Evolutionary conservation across 2,329 filamentous ascomycete genomes (phyloP), one percentile per base, ranked within the genome.

Genomic region (Ustulina deusta): DNA sequence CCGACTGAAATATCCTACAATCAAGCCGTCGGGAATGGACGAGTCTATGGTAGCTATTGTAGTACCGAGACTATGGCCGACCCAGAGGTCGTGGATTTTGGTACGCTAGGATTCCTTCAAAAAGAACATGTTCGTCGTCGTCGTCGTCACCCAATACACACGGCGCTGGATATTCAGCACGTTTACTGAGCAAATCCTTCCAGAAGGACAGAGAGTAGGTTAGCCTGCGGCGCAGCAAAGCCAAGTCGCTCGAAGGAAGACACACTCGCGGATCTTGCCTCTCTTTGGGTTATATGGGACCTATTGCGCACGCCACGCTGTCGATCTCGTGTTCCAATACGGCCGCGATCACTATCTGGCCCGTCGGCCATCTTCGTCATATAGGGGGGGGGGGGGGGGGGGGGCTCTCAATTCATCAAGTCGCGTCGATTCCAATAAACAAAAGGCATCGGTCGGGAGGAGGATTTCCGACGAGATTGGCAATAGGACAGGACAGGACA

Each of bases 171-270:
- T 27, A 40, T 32, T 42, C 38, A 17, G 55, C 4, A 44, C 22
- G 17, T 17, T 40, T 42, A 15, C n/a, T n/a, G n/a, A n/a, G 27
- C 22, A 63, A n/a, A 54, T 59, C 54, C 52, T 58, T 55, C 48
- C 36, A 54, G 40, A 63, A 32, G 13, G 34, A 49, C 25, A 27
- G 5, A 49, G 40, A 36, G 38, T 54, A 44, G 15, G 51, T 34
- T 68, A 63, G 65, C n/a, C 51, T 68, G 38, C 56, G 65, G 65
- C 61, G 61, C 57, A 68, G 61, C 65, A 38, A 17, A 36, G 22
- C 55, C 61, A 55, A 38, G 42, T 44, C 48, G 38, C 25, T 59
- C 49, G 9, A 38, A 64, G 49, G 61, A 64, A 64, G 42, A 67
- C 11, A 13, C 25, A 22, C 11, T 2, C 34, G 65, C 56, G 34